Conservation (phyloP, 108 stramenopile genomes). For the Seminavis robusta region DNA sequence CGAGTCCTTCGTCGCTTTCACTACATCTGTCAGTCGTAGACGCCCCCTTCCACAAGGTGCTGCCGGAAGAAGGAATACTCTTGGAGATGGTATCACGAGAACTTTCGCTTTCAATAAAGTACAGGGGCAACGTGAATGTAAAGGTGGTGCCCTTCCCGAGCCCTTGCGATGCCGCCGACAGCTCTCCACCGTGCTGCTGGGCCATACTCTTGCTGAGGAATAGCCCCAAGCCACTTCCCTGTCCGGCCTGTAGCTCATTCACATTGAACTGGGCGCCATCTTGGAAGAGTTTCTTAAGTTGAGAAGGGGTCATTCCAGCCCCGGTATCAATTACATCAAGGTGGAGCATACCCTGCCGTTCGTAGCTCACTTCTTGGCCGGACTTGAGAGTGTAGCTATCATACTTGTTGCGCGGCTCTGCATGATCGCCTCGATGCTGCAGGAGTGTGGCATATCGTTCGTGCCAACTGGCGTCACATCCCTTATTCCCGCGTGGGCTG, state of each 20-base stretch:
- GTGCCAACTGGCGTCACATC: no score
- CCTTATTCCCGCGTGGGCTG: no score
- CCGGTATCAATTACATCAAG: slow-evolving; percentile 42
- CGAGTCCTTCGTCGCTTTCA: neutral
- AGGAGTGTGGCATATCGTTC: no score
- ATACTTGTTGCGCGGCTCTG: no score
- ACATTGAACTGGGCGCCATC: slow-evolving; percentile 50
- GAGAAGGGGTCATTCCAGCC: slow-evolving; percentile 31
- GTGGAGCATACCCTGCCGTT: slow-evolving; percentile 19
- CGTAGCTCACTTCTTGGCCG: no score
- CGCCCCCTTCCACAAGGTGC: neutral
- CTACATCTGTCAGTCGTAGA: no score
- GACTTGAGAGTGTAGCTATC: no score
- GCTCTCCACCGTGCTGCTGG: slow-evolving; percentile 33
- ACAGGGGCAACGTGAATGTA: slow-evolving; percentile 6
- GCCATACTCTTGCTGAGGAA: slow-evolving; percentile 45
- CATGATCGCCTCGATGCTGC: no score
- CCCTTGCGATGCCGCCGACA: slow-evolving; percentile 35
- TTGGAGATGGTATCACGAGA: neutral
- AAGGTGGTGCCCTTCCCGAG: slow-evolving; percentile 33
- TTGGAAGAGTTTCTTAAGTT: slow-evolving; percentile 32
- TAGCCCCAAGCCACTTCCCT: slow-evolving; percentile 45
- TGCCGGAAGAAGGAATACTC: neutral
- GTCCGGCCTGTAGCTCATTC: slow-evolving; percentile 44
- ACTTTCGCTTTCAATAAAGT: neutral